Conservation (phyloP, 495 filamentous ascomycete species). For the Podospora comata region DNA sequence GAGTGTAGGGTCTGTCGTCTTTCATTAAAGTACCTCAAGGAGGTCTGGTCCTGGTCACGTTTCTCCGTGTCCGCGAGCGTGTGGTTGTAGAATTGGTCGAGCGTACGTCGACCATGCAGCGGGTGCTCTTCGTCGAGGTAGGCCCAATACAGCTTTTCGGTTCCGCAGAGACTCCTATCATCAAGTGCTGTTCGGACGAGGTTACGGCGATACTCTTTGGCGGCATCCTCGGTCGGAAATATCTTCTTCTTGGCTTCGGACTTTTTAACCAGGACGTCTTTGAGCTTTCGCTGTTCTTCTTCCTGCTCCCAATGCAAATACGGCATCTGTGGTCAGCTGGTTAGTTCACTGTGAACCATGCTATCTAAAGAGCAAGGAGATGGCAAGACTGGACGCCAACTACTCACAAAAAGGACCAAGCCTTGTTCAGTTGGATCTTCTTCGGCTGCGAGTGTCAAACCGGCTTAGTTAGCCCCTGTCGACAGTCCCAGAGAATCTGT, state of each 20-base stretch:
- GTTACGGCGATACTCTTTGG: too few species aligned
- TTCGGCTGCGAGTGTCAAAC: too few species aligned
- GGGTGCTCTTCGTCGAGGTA: neutral
- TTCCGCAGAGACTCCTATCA: neutral
- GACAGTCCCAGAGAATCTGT: too few species aligned
- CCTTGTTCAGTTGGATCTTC: too few species aligned
- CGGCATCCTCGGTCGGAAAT: too few species aligned
- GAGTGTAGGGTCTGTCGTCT: neutral
- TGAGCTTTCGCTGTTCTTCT: neutral
- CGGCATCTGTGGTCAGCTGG: neutral
- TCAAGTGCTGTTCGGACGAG: neutral
- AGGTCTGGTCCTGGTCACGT: slow-evolving; percentile 21
- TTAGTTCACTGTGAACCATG: too few species aligned
- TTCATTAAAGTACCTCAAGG: slow-evolving; percentile 8
- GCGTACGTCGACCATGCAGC: slow-evolving; percentile 21
- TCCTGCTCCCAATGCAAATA: neutral
- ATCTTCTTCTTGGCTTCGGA: neutral
- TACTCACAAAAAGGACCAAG: too few species aligned
- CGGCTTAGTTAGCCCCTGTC: too few species aligned
- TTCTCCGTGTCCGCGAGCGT: slow-evolving; percentile 22
- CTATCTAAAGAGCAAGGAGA: too few species aligned
- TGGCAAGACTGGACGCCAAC: too few species aligned
- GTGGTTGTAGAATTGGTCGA: slow-evolving; percentile 25
- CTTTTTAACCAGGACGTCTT: neutral
- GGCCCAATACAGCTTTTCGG: neutral